phyloP scores from a whole-genome alignment of 2,329 filamentous ascomycete species.

The Penicillium sclerotigenum region DNA sequence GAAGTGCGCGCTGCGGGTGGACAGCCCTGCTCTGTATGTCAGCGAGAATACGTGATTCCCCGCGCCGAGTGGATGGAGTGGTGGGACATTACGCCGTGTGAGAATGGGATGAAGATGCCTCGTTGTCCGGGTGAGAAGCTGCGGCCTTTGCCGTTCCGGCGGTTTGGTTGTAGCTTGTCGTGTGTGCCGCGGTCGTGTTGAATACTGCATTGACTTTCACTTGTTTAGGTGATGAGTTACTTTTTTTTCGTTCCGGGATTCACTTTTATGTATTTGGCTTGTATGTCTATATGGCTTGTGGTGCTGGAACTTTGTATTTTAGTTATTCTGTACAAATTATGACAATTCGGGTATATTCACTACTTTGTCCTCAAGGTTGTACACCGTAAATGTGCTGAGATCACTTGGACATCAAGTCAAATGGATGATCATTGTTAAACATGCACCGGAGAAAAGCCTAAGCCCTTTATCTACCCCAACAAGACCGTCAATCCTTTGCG shows the following conservation, averaged over 20 bases:
- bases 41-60: conserved; percentile 40
- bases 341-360: not conserved
- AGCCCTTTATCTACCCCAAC: not conserved
- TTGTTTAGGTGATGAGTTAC: not conserved
- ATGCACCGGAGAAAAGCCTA: not conserved
- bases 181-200: conserved; percentile 30
- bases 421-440: not conserved
- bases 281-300: conserved; percentile 13
- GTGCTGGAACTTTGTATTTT: not conserved
- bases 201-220: not conserved
- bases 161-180: conserved; percentile 41
- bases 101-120: conserved; percentile 37
- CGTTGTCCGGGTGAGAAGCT: conserved; percentile 31
- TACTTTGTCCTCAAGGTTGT: not conserved
- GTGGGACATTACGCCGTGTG: conserved; percentile 43
- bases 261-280: conserved; percentile 10
- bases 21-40: conserved; percentile 41
- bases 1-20: conserved; percentile 38
- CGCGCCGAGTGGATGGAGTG: conserved; percentile 46
- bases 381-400: not conserved
- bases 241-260: not conserved
- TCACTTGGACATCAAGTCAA: not conserved
- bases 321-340: not conserved
- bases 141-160: conserved; percentile 40
- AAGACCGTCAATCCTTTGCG: not conserved